Evolutionary conservation across 202 grass and related monocot species (phyloP).

Genomic region (Miscanthus sacchariflorus): DNA sequence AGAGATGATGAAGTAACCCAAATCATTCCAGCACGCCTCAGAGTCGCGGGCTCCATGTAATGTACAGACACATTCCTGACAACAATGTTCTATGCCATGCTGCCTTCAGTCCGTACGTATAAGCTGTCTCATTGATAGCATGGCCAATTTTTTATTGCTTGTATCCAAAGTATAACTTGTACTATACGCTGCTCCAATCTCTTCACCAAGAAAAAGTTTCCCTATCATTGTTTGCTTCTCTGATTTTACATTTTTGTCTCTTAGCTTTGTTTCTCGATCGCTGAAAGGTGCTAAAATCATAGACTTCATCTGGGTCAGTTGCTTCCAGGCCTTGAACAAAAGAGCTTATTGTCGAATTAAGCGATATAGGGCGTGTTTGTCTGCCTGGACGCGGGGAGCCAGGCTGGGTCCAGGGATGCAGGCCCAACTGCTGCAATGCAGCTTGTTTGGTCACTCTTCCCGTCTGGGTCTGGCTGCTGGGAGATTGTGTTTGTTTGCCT

Average conservation of each 20-base stretch:
- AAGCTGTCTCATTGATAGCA: not conserved
- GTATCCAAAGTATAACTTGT: constrained; percentile 32
- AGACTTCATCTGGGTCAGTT: not conserved
- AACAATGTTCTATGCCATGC: constrained; percentile 7
- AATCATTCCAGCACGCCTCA: not conserved
- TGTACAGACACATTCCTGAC: constrained; percentile 37
- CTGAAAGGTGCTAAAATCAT: not conserved
- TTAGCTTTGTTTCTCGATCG: not conserved
- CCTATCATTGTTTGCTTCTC: not conserved
- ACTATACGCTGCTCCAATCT: not conserved
- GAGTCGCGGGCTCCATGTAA: not conserved
- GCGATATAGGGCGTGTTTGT: not conserved
- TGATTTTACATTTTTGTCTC: not conserved
- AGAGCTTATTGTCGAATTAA: not conserved
- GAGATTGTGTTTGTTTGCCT: too few relatives aligned
- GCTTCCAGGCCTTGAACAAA: not conserved
- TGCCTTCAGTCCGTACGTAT: constrained; percentile 11
- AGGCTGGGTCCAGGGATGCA: too few relatives aligned
- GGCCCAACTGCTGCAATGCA: too few relatives aligned
- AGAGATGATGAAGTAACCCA: constrained; percentile 16
- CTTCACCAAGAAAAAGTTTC: not conserved
- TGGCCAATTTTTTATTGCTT: constrained; percentile 23
- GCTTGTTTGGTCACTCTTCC: too few relatives aligned
- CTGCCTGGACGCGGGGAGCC: too few relatives aligned
- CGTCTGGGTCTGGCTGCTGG: too few relatives aligned